Evolutionary conservation across 352 stramenopile species (phyloP).

Genomic region (Pythium diclinum): DNA sequence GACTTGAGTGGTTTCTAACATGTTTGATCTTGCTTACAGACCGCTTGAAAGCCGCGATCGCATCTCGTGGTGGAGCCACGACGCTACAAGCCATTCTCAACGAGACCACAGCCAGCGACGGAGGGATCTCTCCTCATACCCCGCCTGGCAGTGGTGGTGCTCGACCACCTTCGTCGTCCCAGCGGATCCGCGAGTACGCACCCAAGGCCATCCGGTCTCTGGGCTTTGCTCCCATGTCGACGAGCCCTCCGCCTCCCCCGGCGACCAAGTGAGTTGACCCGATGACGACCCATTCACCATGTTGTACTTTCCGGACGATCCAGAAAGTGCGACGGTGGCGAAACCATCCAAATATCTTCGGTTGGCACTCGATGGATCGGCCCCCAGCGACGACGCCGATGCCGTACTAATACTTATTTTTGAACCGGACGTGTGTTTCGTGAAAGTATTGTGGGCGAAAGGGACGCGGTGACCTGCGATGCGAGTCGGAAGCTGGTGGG

Average conservation of each 20-base stretch:
- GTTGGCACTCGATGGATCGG: too few relatives aligned
- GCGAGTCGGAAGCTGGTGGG: too few relatives aligned
- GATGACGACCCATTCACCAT: too few relatives aligned
- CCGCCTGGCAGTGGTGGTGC: not conserved
- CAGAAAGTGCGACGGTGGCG: too few relatives aligned
- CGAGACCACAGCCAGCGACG: slow-evolving; percentile 34
- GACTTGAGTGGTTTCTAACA: slow-evolving; percentile 1
- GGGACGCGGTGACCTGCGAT: too few relatives aligned
- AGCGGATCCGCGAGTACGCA: slow-evolving; percentile 74
- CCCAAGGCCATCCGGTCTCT: slow-evolving; percentile 72
- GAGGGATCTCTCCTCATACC: not conserved
- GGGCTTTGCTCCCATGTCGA: slow-evolving; percentile 47
- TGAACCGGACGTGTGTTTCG: too few relatives aligned
- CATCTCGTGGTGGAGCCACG: slow-evolving; percentile 47
- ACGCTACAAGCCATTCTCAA: slow-evolving; percentile 63
- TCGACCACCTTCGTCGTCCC: slow-evolving; percentile 54
- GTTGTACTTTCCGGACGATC: too few relatives aligned
- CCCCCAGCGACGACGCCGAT: too few relatives aligned
- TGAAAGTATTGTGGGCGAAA: too few relatives aligned
- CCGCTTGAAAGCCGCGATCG: slow-evolving; percentile 49
- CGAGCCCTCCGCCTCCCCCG: slow-evolving; percentile 1
- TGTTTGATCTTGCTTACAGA: slow-evolving; percentile 26
- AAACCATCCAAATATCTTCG: too few relatives aligned
- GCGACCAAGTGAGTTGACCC: not conserved
- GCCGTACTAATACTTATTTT: too few relatives aligned